Conservation (phyloP, 768 basidiomycete species). For the Chalciporus sphaerocephalus region DNA sequence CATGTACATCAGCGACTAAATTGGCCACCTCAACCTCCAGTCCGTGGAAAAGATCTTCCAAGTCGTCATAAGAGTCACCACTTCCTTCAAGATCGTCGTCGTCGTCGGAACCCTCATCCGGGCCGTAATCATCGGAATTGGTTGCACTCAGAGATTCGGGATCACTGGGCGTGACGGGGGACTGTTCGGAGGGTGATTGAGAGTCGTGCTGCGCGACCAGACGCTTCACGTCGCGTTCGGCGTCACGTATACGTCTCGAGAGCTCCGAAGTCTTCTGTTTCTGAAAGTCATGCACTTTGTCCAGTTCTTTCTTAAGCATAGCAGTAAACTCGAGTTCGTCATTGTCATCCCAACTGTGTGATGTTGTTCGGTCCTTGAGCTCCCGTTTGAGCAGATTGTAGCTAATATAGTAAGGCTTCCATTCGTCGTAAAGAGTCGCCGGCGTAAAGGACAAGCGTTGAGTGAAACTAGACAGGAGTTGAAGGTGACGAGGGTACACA, state of each 20-base stretch:
- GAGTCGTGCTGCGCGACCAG: slow-evolving; percentile 60
- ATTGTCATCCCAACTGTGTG: slow-evolving; percentile 60
- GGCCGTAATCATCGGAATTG: slow-evolving; percentile 40
- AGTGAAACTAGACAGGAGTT: background rate
- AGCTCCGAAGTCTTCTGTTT: slow-evolving; percentile 86
- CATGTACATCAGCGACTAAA: slow-evolving; percentile 89
- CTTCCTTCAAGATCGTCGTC: slow-evolving; percentile 44
- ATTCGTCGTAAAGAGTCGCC: slow-evolving; percentile 85
- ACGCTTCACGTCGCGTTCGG: slow-evolving; percentile 74
- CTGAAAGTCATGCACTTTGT: slow-evolving; percentile 94
- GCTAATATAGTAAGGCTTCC: slow-evolving; percentile 86
- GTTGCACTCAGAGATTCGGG: slow-evolving; percentile 52
- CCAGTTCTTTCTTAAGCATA: slow-evolving; percentile 79
- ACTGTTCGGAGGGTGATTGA: slow-evolving; percentile 22
- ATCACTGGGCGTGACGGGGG: slow-evolving; percentile 35
- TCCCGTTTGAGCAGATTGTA: slow-evolving; percentile 88
- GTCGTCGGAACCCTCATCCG: slow-evolving; percentile 69
- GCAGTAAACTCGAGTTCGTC: slow-evolving; percentile 82
- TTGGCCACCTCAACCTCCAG: slow-evolving; percentile 94
- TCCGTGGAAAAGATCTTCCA: slow-evolving; percentile 81
- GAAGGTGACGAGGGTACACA: slow-evolving; percentile 18
- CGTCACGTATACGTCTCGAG: slow-evolving; percentile 71
- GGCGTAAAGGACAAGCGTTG: slow-evolving; percentile 25
- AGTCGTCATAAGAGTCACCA: slow-evolving; percentile 60
- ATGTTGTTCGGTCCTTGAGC: slow-evolving; percentile 69